phyloP scores from a whole-genome alignment of 1,284 basidiomycete genomes.

The Austropuccinia psidii region DNA sequence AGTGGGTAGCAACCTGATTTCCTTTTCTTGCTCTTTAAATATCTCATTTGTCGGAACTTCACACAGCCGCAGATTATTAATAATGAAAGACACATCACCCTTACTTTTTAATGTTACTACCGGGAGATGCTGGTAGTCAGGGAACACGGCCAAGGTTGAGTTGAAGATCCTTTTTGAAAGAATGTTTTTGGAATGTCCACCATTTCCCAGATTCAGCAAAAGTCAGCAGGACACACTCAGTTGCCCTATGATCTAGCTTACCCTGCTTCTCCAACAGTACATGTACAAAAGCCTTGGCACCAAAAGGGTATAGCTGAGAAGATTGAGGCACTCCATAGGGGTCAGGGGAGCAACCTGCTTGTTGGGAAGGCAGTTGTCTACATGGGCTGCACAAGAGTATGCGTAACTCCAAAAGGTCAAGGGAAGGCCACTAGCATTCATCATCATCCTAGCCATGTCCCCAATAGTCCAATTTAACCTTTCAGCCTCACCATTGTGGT shows the following conservation, averaged over 20 bases:
- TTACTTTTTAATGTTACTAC: too few relatives aligned
- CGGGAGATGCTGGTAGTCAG: background rate
- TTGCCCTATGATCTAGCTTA: background rate
- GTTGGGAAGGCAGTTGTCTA: background rate
- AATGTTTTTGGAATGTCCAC: background rate
- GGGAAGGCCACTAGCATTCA: background rate
- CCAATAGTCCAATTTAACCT: background rate
- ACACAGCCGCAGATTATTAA: background rate
- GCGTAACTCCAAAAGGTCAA: background rate
- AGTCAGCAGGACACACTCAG: background rate
- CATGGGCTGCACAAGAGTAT: background rate
- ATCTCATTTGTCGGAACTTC: background rate
- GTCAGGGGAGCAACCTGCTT: background rate
- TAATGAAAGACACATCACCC: background rate
- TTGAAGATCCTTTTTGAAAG: background rate
- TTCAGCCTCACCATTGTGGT: conserved; percentile 2
- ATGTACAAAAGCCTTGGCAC: background rate
- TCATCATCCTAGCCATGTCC: background rate
- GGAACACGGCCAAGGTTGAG: background rate
- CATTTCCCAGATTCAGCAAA: background rate
- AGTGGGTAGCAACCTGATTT: too few relatives aligned
- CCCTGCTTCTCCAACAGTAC: background rate
- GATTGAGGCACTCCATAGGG: background rate
- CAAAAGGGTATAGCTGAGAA: background rate
- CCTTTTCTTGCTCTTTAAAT: background rate